A percentile compares a stretch with the other conserved stretches of the same genome.
Conservation (phyloP, 2,329 filamentous ascomycete genomes). For the Colletotrichum sp. region DNA sequence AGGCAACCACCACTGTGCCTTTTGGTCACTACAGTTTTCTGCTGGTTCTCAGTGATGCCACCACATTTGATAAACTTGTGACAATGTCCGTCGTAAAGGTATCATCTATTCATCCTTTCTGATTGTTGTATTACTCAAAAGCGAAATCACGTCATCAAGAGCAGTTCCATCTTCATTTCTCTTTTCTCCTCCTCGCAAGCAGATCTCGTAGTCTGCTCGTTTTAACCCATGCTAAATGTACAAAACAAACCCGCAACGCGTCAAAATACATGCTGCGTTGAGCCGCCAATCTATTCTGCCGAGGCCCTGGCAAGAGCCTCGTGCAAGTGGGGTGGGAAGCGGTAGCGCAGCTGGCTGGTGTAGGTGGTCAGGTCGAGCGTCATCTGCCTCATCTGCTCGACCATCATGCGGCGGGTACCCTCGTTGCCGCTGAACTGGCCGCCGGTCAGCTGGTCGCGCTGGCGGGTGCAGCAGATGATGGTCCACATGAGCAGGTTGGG, state of each 20-base stretch:
- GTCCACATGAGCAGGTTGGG: conserved; percentile 95
- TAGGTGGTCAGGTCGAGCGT: conserved; percentile 93
- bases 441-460: conserved; percentile 72
- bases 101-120: neutral
- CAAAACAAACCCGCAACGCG: neutral
- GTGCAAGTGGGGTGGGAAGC: conserved; percentile 84
- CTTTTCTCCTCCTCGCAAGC: neutral
- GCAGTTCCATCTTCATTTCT: neutral
- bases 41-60: neutral
- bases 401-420: conserved; percentile 65
- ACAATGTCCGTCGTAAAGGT: neutral
- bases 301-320: conserved; percentile 86
- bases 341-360: conserved; percentile 89
- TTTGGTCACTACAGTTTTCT: neutral
- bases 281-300: conserved; percentile 56
- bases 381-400: conserved; percentile 76
- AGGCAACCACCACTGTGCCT: neutral
- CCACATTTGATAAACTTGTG: neutral
- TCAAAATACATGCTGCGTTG: neutral
- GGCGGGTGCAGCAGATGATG: conserved; percentile 81
- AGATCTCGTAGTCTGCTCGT: neutral
- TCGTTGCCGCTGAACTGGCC: conserved; percentile 78
- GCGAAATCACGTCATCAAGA: neutral
- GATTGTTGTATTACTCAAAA: conserved; percentile 14
- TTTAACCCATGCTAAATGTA: neutral